Evolutionary conservation across 768 basidiomycete species (phyloP).

Genomic region (Scleroderma bovista): DNA sequence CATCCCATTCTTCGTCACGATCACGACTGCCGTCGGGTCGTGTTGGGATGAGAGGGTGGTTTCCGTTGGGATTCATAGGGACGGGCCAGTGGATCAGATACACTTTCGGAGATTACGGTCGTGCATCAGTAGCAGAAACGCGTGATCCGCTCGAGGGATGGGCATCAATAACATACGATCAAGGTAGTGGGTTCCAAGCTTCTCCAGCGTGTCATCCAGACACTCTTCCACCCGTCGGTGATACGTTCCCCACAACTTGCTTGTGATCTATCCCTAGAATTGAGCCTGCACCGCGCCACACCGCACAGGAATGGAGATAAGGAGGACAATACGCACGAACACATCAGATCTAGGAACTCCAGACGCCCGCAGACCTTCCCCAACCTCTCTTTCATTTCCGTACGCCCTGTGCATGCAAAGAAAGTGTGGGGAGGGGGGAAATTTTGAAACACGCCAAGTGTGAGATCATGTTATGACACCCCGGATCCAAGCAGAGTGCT

Average conservation of each 20-base stretch:
- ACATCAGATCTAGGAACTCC: conserved; percentile 74
- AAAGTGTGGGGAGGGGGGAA: too few species aligned
- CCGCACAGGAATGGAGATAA: background rate
- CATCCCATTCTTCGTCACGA: conserved; percentile 57
- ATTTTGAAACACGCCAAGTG: too few species aligned
- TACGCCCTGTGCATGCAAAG: conserved; percentile 45
- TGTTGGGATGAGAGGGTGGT: conserved; percentile 51
- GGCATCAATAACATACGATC: conserved; percentile 46
- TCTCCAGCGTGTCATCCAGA: conserved; percentile 68
- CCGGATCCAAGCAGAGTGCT: too few species aligned
- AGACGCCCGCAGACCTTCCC: conserved; percentile 69
- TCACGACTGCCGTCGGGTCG: conserved; percentile 63
- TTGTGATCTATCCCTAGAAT: conserved; percentile 49
- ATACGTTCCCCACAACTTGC: conserved; percentile 65
- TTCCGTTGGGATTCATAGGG: conserved; percentile 64
- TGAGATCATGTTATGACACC: too few species aligned
- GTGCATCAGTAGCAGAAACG: background rate
- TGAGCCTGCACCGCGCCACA: background rate
- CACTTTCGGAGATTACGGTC: conserved; percentile 26
- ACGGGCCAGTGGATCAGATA: conserved; percentile 82
- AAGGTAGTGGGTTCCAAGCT: conserved; percentile 81
- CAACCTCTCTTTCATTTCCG: conserved; percentile 79
- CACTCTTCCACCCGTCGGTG: conserved; percentile 69
- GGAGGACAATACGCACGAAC: conserved; percentile 38
- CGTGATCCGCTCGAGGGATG: background rate